Conservation (phyloP, 169 alveolate genomes). For the Eimeria necatrix region DNA sequence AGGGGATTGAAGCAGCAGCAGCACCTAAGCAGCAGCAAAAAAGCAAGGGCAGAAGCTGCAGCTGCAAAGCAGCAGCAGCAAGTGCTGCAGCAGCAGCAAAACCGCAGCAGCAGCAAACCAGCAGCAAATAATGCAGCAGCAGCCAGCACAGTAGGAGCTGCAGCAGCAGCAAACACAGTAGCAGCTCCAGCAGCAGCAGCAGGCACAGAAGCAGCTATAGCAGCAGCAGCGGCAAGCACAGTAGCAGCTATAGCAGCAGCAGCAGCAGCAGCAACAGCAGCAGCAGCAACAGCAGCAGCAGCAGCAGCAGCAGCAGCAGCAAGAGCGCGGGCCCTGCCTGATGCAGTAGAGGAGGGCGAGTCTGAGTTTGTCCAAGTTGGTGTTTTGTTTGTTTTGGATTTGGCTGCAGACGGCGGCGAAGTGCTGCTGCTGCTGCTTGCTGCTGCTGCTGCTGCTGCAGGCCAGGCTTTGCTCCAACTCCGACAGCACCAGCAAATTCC, state of each 20-base stretch:
- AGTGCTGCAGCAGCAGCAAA: neutral
- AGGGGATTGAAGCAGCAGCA: neutral
- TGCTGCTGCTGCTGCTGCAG: constrained; percentile 60
- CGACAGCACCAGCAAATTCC: constrained; percentile 91
- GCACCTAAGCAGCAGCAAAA: neutral
- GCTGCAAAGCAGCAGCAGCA: neutral
- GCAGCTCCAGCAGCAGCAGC: neutral
- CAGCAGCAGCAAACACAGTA: neutral
- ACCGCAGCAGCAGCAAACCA: neutral
- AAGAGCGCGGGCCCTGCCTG: constrained; percentile 40
- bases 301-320: neutral
- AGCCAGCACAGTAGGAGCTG: neutral
- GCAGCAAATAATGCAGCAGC: neutral
- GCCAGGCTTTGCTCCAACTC: constrained; percentile 88
- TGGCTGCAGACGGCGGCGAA: constrained; percentile 59
- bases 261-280: neutral
- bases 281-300: neutral
- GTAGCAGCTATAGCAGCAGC: neutral
- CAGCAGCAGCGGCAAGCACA: neutral
- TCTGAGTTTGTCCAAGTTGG: constrained; percentile 79
- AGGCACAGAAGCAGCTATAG: neutral
- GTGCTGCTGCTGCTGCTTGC: constrained; percentile 80
- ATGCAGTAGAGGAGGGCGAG: constrained; percentile 83
- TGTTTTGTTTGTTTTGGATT: constrained; percentile 53
- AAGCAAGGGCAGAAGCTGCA: neutral